Evolutionary conservation across 148 eudicot genomes (phyloP).

Genomic region (Mesembryanthemum crystallinum): DNA sequence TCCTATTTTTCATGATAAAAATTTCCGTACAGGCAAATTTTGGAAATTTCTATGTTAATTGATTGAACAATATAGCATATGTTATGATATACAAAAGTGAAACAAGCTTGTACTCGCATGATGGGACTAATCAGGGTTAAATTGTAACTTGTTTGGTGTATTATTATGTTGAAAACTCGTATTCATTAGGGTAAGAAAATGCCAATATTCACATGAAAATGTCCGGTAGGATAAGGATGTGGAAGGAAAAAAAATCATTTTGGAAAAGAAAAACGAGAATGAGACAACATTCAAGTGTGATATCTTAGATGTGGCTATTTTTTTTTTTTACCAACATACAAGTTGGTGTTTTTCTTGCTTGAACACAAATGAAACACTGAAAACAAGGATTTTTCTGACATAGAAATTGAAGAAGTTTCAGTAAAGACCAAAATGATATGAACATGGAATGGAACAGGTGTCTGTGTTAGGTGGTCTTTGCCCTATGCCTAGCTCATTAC

Average conservation of each 20-base stretch:
- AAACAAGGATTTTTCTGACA: neutral
- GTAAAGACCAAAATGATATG: constrained; percentile 14
- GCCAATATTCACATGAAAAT: neutral
- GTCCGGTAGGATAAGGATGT: neutral
- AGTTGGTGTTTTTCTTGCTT: neutral
- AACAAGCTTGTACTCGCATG: too few species aligned
- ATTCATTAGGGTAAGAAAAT: too few species aligned
- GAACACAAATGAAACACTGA: constrained; percentile 3
- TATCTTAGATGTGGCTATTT: neutral
- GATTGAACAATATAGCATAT: too few species aligned
- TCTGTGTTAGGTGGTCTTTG: neutral
- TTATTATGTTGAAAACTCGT: too few species aligned
- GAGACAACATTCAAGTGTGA: neutral
- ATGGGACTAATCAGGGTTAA: too few species aligned
- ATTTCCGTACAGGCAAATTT: too few species aligned
- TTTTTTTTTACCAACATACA: constrained; percentile 3
- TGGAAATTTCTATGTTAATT: too few species aligned
- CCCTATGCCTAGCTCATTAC: neutral
- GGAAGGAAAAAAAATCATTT: neutral
- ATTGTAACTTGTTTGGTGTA: too few species aligned
- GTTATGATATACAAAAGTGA: too few species aligned
- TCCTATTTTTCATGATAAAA: too few species aligned
- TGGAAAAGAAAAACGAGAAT: too few species aligned
- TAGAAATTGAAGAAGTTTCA: constrained; percentile 15
- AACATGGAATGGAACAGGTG: too few species aligned